Conservation (phyloP, 129 eudicot species). For the Arctium lappa region DNA sequence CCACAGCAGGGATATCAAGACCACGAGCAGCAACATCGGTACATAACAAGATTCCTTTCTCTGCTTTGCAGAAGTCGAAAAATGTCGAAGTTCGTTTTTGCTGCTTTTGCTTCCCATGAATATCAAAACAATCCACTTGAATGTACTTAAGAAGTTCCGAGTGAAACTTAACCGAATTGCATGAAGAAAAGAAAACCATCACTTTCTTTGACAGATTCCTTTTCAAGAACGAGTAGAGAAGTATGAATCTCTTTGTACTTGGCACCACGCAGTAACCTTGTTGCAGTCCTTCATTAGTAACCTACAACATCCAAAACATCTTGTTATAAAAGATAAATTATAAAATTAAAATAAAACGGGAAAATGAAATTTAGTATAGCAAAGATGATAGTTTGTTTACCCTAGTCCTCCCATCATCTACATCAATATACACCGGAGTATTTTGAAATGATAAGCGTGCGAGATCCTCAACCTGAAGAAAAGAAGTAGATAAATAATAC, state of each 20-base stretch:
- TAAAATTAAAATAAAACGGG: neutral
- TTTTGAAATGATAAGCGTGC: constrained; percentile 77
- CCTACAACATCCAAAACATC: constrained; percentile 40
- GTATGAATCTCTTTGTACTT: constrained; percentile 63
- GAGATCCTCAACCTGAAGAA: constrained; percentile 77
- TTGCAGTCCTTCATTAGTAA: constrained; percentile 83
- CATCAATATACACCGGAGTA: constrained; percentile 71
- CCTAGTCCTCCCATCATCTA: constrained; percentile 78
- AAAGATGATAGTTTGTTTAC: constrained; percentile 30
- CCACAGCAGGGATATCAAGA: constrained; percentile 94
- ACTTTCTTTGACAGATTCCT: constrained; percentile 68
- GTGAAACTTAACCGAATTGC: constrained; percentile 79
- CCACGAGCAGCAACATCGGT: constrained; percentile 98
- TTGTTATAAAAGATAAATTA: neutral
- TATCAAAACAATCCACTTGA: constrained; percentile 59
- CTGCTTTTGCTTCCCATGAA: constrained; percentile 84
- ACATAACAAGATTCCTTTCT: constrained; percentile 80
- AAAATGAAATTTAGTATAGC: neutral
- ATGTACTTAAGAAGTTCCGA: constrained; percentile 66
- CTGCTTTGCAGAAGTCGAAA: constrained; percentile 69
- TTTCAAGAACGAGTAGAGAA: constrained; percentile 83
- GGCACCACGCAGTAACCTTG: constrained; percentile 89
- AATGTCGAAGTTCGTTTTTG: constrained; percentile 74
- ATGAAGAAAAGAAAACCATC: constrained; percentile 92
- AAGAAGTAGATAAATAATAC: neutral